Percentiles rank a stretch among this genome's conserved stretches.
Conservation (phyloP, 2,329 filamentous ascomycete genomes). For the Trichophyton schoenleinii region DNA sequence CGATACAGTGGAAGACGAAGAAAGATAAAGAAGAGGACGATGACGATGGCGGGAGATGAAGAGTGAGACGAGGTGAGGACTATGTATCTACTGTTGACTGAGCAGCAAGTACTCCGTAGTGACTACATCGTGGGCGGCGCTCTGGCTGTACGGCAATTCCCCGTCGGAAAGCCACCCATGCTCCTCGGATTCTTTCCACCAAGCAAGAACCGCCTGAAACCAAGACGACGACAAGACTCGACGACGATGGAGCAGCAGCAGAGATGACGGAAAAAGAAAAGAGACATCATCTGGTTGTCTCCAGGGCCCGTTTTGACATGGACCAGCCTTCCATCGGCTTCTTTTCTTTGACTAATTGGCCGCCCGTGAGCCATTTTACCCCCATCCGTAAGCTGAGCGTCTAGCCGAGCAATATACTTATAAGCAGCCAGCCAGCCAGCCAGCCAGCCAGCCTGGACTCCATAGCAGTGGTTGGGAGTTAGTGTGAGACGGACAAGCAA, state of each 20-base stretch:
- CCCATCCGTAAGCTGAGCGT: too few species aligned
- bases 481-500: neutral
- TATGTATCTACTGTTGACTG: too few species aligned
- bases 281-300: neutral
- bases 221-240: neutral
- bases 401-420: too few species aligned
- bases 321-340: neutral
- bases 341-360: neutral
- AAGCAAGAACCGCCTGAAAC: neutral
- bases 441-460: too few species aligned
- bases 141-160: neutral
- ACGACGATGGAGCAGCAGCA: too few species aligned
- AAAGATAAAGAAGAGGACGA: too few species aligned
- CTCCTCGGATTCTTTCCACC: slow-evolving; percentile 1
- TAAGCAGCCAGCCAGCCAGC: too few species aligned
- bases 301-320: neutral
- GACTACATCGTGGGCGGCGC: too few species aligned
- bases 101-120: too few species aligned
- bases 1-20: neutral
- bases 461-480: too few species aligned
- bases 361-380: neutral
- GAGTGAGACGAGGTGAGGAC: too few species aligned
- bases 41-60: too few species aligned
- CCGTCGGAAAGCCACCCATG: neutral
- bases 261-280: neutral